Evolutionary conservation across 306 rosid genomes (phyloP), one percentile per base, ranked within the genome.

Genomic region (Prinsepia uniflora): DNA sequence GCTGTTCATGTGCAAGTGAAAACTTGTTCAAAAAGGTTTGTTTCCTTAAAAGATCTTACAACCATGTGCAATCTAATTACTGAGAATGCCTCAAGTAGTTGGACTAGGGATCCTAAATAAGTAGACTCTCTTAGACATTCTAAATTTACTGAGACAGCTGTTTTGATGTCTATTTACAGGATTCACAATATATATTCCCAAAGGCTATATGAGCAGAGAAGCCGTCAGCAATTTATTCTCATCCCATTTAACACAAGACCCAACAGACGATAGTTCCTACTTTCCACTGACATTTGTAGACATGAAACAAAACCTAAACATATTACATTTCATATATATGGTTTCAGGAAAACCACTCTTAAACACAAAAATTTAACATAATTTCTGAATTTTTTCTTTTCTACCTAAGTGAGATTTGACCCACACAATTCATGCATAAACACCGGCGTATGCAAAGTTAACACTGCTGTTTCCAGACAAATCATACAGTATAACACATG

Each of bases 271-370:
- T 6, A 52, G 18, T 11, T 39, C 12, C 40, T 48, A 13, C 39
- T 39, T 39, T 67, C 14, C n/a, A 30, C 46, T 47, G 56, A 46
- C 24, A 65, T 67, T 65, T 36, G 46, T 36, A 50, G 72, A 48
- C 61, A 67, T n/a, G 58, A 67, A 67, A 41, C 18, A 49, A 17
- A 45, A 34, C 11, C 10, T 36, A 30, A 30, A 30, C 36, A 30
- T 13, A n/a, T 17, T 13, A 22, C 8, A 17, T 34, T 58, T 13
- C 46, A 17, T 40, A 67, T 58, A 15, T 58, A 58, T 13, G 63
- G 42, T 58, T 34, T 12, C 10, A 55, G 36, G 4, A 55, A 20
- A 30, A 19, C 41, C 43, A 24, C 11, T 13, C 63, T 34, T 4
- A 5, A 49, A 41, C 30, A 18, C 34, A 41, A 2, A 43, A 63